Evolutionary conservation across 192 early-diverging fungal species (phyloP), one percentile per base, ranked within the genome.

Genomic region (Rhizophagus prolifer): DNA sequence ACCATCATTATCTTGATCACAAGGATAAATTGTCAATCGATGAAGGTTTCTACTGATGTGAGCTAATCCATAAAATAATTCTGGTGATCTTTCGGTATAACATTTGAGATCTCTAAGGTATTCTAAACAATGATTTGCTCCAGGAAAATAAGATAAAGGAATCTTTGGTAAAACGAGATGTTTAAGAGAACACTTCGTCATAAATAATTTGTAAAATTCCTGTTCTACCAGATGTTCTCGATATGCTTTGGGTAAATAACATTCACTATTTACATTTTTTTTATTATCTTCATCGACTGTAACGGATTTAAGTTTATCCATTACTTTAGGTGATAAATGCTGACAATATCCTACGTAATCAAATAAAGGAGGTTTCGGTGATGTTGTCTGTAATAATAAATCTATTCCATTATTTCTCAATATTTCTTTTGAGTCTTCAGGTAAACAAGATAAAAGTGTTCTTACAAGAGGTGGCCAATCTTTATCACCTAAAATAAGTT

Each of bases 1-100:
- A 41, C 65, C 65, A 41, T 41, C 36, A 67, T 67, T 67, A 38
- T 67, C 65, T 9, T 38, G 9, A 67, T 67, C 65, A 67, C 65
- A 67, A 21, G 34, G 65, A 67, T 38, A 67, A 67, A 67, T 67
- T 41, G 21, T 67, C 30, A 67, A 13, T 67, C 31, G 30, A 21
- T 41, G 34, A 44, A 67, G 30, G 2, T 67, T 67, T 41, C 65
- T 34, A 6, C 31, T 41, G 1, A 67, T 67, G 2, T 67, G 65
- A 67, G 65, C 38, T n/a, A 67, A 67, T 67, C 65, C 65, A 67
- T 67, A 67, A 67, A 41, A 67, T 67, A 67, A 38, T n/a, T 67
- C 65, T 8, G 65, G 65, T 21, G 65, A 23, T 41, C 65, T n/a
- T 34, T 67, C 65, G 10, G 36, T 67, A 41, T 67, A 36, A 67